Evolutionary conservation across 805 yeast genomes (phyloP).

Genomic region (Ogataea neopini): DNA sequence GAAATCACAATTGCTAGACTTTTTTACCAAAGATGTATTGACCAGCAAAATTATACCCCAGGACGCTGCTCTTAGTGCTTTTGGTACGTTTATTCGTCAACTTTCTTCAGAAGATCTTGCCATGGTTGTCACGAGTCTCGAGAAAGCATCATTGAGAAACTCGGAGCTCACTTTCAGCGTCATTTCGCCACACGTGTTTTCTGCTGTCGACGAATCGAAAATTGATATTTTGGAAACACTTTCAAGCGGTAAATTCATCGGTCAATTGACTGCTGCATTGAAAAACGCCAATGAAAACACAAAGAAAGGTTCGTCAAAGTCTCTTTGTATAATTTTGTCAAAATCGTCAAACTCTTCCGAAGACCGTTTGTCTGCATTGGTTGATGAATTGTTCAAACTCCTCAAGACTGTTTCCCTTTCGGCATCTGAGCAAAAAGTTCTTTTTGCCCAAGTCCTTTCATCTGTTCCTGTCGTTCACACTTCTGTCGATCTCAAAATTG

Average conservation of each 20-base stretch:
- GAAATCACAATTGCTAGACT: conserved; percentile 25
- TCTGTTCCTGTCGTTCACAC: conserved; percentile 29
- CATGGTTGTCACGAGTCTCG: conserved; percentile 53
- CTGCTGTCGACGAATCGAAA: conserved; percentile 27
- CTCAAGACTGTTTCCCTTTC: conserved; percentile 58
- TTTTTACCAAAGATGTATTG: conserved; percentile 38
- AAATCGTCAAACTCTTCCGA: conserved; percentile 25
- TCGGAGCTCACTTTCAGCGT: conserved; percentile 68
- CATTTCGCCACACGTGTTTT: conserved; percentile 53
- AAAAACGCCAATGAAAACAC: conserved; percentile 73
- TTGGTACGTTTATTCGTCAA: conserved; percentile 18
- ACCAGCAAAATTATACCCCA: conserved; percentile 33
- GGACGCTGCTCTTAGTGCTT: conserved; percentile 19
- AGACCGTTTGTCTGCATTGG: conserved; percentile 35
- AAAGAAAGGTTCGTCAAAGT: conserved; percentile 47
- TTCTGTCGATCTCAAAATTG: conserved; percentile 32
- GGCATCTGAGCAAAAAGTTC: conserved; percentile 63
- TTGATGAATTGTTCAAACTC: conserved; percentile 56
- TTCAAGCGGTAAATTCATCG: conserved; percentile 43
- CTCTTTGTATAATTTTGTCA: conserved; percentile 32
- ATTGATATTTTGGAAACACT: conserved; percentile 46
- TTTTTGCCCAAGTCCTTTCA: conserved; percentile 48
- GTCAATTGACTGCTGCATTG: conserved; percentile 54
- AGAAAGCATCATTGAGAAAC: conserved; percentile 74
- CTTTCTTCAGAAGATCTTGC: conserved; percentile 15